A percentile compares a stretch with the other conserved stretches of the same genome.
Conservation (phyloP, 805 yeast genomes). For the Saturnispora quitensis region DNA sequence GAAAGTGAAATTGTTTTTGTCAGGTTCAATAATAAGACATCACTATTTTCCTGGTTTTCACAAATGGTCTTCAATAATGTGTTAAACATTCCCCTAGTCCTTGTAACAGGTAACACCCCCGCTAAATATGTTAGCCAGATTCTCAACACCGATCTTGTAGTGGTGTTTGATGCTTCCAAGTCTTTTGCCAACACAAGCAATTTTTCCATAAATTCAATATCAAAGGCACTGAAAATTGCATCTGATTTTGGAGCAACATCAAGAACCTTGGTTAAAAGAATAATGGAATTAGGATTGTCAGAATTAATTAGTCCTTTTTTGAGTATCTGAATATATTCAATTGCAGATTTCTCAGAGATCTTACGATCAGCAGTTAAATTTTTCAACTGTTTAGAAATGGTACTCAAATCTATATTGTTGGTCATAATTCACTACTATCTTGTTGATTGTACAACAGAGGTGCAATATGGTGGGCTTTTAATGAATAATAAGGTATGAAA, state of each 20-base stretch:
- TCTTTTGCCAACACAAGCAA: conserved; percentile 18
- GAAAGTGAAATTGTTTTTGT: conserved; percentile 34
- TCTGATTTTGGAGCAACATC: conserved; percentile 35
- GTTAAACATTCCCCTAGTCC: conserved; percentile 24
- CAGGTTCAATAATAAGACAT: conserved; percentile 31
- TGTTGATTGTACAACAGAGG: not conserved
- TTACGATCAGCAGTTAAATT: conserved; percentile 15
- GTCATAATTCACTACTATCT: not conserved
- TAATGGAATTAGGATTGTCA: conserved; percentile 38
- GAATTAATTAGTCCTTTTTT: not conserved
- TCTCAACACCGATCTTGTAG: conserved; percentile 13
- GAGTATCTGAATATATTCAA: not conserved
- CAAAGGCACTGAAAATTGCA: conserved; percentile 16
- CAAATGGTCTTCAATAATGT: conserved; percentile 16
- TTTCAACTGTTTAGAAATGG: conserved; percentile 22
- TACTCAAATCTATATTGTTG: conserved; percentile 14
- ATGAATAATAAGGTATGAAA: not conserved
- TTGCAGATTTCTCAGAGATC: not conserved
- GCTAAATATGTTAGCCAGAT: conserved; percentile 32
- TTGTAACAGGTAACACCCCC: conserved; percentile 33
- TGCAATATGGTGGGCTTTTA: not conserved
- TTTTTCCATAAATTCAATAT: conserved; percentile 17
- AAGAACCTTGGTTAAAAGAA: conserved; percentile 43
- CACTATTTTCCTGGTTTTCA: conserved; percentile 1
- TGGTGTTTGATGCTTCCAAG: conserved; percentile 12